phyloP scores from a whole-genome alignment of 1,284 basidiomycete species.

The Leccinum huronense region DNA sequence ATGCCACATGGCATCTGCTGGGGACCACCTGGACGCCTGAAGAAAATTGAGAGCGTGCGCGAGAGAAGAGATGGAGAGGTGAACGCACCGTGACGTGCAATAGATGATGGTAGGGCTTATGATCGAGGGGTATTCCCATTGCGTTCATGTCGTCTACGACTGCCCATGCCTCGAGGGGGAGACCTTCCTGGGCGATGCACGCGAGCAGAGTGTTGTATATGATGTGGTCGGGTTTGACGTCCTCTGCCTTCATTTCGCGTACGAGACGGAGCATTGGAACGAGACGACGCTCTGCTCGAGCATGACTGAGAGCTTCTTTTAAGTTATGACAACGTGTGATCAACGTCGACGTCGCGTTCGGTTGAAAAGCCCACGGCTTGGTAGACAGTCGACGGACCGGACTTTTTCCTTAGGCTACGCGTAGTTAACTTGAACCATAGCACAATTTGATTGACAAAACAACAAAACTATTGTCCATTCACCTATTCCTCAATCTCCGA shows the following conservation, averaged over 20 bases:
- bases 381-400: background rate
- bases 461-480: no score
- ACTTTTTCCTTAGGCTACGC: no score
- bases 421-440: no score
- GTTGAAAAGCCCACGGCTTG: no score
- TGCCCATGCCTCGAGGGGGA: conserved; percentile 59
- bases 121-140: conserved; percentile 54
- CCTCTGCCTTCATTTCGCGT: conserved; percentile 55
- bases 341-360: no score
- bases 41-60: conserved; percentile 14
- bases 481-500: no score
- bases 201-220: conserved; percentile 59
- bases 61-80: background rate
- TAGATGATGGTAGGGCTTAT: conserved; percentile 62
- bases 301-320: conserved; percentile 39
- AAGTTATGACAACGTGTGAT: conserved; percentile 21
- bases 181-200: conserved; percentile 42
- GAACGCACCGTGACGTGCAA: conserved; percentile 47
- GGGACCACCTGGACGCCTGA: conserved; percentile 38
- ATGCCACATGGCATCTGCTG: conserved; percentile 31
- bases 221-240: conserved; percentile 47
- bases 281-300: conserved; percentile 30
- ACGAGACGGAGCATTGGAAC: conserved; percentile 34
- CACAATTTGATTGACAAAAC: no score
- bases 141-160: conserved; percentile 71